Evolutionary conservation across 2,329 filamentous ascomycete genomes (phyloP).

Genomic region (Aureobasidium musti): DNA sequence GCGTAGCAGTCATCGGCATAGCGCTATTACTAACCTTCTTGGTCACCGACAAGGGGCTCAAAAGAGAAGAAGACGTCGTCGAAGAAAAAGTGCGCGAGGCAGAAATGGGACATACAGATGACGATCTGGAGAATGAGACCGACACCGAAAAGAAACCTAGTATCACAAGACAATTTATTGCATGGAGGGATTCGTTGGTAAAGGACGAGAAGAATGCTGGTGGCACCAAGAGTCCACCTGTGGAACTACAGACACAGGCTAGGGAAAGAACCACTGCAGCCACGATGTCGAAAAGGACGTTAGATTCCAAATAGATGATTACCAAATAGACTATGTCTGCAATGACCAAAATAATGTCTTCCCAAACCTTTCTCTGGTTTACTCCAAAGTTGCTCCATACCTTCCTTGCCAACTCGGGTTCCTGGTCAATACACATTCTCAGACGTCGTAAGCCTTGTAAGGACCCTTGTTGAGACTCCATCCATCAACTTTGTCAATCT

Average conservation of each 20-base stretch:
- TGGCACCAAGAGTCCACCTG: not conserved
- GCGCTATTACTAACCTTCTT: slow-evolving; percentile 53
- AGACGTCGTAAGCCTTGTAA: slow-evolving; percentile 11
- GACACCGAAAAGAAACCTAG: not conserved
- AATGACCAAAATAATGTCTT: not conserved
- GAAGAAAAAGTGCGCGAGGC: not conserved
- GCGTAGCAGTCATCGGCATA: slow-evolving; percentile 56
- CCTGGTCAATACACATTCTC: not conserved
- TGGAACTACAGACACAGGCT: not conserved
- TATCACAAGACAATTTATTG: not conserved
- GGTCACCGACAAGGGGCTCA: slow-evolving; percentile 45
- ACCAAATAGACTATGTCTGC: not conserved
- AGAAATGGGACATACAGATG: not conserved
- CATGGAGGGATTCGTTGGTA: slow-evolving; percentile 19
- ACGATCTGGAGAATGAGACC: not conserved
- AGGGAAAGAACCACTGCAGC: not conserved
- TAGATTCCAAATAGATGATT: not conserved
- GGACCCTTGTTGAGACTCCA: not conserved
- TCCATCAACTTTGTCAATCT: slow-evolving; percentile 14
- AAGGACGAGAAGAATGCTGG: not conserved
- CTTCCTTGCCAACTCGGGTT: too few relatives aligned
- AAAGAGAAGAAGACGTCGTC: slow-evolving; percentile 33
- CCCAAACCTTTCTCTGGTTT: not conserved
- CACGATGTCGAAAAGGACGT: not conserved
- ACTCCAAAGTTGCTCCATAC: not conserved